Percentiles rank a stretch among this genome's conserved stretches.
phyloP scores from a whole-genome alignment of 495 filamentous ascomycete species.

The Opeltia flavorubescens region DNA sequence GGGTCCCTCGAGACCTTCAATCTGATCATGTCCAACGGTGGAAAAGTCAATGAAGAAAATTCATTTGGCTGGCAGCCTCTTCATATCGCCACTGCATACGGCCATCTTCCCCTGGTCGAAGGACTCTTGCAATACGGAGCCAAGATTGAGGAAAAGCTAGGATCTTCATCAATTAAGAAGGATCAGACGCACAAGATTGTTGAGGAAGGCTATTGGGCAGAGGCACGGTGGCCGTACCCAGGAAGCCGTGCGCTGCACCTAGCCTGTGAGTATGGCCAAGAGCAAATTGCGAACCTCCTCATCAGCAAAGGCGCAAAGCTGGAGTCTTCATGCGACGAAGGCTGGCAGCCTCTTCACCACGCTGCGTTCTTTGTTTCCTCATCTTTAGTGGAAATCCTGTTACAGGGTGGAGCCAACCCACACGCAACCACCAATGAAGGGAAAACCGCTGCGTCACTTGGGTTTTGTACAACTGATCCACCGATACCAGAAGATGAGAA shows the following conservation, averaged over 20 bases:
- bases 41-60: constrained; percentile 12
- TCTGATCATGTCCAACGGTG: constrained; percentile 11
- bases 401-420: constrained; percentile 5
- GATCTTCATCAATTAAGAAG: constrained; percentile 12
- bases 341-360: constrained; percentile 16
- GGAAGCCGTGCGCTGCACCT: constrained; percentile 17
- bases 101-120: constrained; percentile 13
- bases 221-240: constrained; percentile 17
- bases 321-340: constrained; percentile 8
- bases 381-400: constrained; percentile 9
- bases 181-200: constrained; percentile 14
- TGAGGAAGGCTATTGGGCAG: constrained; percentile 17
- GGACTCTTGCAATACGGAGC: constrained; percentile 11
- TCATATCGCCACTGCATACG: constrained; percentile 18
- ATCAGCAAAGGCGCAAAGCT: constrained; percentile 17
- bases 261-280: constrained; percentile 15
- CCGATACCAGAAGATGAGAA: constrained; percentile 1
- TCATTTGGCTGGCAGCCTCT: constrained; percentile 17
- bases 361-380: constrained; percentile 12
- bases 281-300: constrained; percentile 13
- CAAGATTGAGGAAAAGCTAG: constrained; percentile 16
- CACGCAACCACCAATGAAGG: constrained; percentile 2
- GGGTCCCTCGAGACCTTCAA: constrained; percentile 11
- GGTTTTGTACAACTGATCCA: neutral
- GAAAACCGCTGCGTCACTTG: neutral